These are phyloP conservation scores for Aspergillus tanneri DNA, from an alignment of 2,329 filamentous ascomycete genomes.

Conservation along the genomic window DNA sequence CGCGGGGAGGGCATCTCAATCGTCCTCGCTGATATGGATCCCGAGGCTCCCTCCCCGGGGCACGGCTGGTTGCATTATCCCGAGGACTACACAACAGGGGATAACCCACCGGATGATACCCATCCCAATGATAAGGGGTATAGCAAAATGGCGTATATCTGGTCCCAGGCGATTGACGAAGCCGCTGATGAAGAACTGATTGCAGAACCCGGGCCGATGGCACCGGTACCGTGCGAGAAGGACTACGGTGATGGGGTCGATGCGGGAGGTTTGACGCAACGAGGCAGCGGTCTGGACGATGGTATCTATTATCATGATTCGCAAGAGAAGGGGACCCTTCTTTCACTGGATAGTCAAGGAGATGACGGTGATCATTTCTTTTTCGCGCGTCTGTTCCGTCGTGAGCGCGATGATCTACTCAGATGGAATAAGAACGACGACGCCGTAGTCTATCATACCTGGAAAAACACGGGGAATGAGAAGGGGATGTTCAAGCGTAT, in stretches of 20 bases:
- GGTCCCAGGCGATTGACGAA: slow-evolving; percentile 9
- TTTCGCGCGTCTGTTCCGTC: no score
- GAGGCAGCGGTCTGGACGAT: slow-evolving; percentile 30
- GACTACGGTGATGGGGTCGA: slow-evolving; percentile 18
- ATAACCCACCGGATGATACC: slow-evolving; percentile 1
- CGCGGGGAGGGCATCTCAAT: neutral
- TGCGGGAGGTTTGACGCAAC: slow-evolving; percentile 27
- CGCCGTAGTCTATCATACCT: no score
- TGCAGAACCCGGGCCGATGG: neutral
- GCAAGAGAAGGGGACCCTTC: no score
- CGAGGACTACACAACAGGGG: neutral
- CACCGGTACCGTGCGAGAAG: slow-evolving; percentile 22
- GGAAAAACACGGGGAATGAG: no score
- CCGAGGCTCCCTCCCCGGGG: neutral
- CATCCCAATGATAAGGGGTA: slow-evolving; percentile 16
- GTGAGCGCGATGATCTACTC: no score
- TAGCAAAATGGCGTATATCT: slow-evolving; percentile 15
- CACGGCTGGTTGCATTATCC: neutral
- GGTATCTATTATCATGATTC: slow-evolving; percentile 29
- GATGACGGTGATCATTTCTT: slow-evolving; percentile 1
- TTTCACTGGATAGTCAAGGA: neutral
- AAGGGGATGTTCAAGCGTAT: no score
- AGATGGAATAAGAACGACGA: no score
- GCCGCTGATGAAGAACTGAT: slow-evolving; percentile 1
- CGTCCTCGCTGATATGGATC: slow-evolving; percentile 12